Evolutionary conservation across 2,329 filamentous ascomycete genomes (phyloP).

Genomic region (Fulvia fulva): DNA sequence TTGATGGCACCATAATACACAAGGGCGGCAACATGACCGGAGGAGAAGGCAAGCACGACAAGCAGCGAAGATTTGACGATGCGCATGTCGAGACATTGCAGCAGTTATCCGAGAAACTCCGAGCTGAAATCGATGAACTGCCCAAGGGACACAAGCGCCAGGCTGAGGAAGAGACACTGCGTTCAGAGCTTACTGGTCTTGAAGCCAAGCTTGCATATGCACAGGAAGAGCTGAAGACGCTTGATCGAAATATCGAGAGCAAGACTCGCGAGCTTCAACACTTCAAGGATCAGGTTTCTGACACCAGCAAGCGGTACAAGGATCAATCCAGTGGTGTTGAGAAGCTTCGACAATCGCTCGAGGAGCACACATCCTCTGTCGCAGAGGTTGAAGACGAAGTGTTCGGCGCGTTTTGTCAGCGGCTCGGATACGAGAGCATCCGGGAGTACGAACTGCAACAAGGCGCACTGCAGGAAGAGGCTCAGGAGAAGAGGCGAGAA

Average conservation of each 20-base stretch:
- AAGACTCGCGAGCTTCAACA: conserved; percentile 78
- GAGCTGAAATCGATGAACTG: conserved; percentile 72
- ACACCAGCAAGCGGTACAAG: conserved; percentile 72
- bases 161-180: conserved; percentile 73
- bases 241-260: conserved; percentile 78
- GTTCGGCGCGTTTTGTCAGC: conserved; percentile 78
- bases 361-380: conserved; percentile 60
- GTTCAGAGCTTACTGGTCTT: conserved; percentile 73
- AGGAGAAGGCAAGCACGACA: conserved; percentile 73
- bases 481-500: conserved; percentile 77
- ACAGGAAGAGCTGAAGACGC: conserved; percentile 70
- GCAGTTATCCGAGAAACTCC: conserved; percentile 68
- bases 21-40: conserved; percentile 96
- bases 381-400: conserved; percentile 82
- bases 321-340: conserved; percentile 68
- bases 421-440: conserved; percentile 82
- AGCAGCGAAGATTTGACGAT: conserved; percentile 76
- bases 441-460: conserved; percentile 92
- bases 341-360: conserved; percentile 54
- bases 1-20: conserved; percentile 95
- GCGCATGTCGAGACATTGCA: conserved; percentile 82
- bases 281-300: conserved; percentile 66
- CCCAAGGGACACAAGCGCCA: conserved; percentile 74
- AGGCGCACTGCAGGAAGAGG: conserved; percentile 86
- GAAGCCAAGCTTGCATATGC: conserved; percentile 70